Conservation (phyloP, 345 rosid species). For the Melastoma malabathricum region DNA sequence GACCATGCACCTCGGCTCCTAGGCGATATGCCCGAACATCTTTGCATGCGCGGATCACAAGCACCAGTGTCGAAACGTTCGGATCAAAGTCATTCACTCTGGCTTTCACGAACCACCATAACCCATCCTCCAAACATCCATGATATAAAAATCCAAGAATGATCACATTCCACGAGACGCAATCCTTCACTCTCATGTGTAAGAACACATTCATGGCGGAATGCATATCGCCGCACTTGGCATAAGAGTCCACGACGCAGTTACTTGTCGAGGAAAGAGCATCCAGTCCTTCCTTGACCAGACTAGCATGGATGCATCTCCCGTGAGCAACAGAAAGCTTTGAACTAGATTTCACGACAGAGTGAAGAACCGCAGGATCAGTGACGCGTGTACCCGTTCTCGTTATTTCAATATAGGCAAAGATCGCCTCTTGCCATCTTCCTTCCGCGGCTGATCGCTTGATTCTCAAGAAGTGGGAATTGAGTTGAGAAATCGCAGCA, state of each 20-base stretch:
- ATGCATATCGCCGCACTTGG: constrained; percentile 31
- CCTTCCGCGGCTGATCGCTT: constrained; percentile 30
- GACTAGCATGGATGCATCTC: constrained; percentile 29
- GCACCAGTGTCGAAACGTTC: constrained; percentile 42
- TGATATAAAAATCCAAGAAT: constrained; percentile 31
- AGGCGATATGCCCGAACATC: constrained; percentile 4
- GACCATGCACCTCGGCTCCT: constrained; percentile 32
- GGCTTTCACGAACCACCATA: constrained; percentile 37
- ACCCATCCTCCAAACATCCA: constrained; percentile 30
- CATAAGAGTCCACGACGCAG: constrained; percentile 50
- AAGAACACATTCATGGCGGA: constrained; percentile 29
- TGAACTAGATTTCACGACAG: constrained; percentile 44
- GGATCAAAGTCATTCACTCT: constrained; percentile 44
- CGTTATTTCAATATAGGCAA: constrained; percentile 24
- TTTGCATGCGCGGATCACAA: constrained; percentile 36
- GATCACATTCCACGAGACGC: constrained; percentile 63
- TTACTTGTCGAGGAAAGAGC: constrained; percentile 37
- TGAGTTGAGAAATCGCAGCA: neutral
- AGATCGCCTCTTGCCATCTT: constrained; percentile 41
- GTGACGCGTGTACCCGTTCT: constrained; percentile 19
- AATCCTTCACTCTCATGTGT: constrained; percentile 28
- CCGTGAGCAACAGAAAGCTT: constrained; percentile 29
- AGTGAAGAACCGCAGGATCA: constrained; percentile 35
- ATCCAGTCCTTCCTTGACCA: constrained; percentile 44
- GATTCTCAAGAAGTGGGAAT: constrained; percentile 12